Percentiles rank a stretch among this genome's conserved stretches.
Evolutionary conservation across 305 asterid genomes (phyloP).

Genomic region (Ruellia speciosa): DNA sequence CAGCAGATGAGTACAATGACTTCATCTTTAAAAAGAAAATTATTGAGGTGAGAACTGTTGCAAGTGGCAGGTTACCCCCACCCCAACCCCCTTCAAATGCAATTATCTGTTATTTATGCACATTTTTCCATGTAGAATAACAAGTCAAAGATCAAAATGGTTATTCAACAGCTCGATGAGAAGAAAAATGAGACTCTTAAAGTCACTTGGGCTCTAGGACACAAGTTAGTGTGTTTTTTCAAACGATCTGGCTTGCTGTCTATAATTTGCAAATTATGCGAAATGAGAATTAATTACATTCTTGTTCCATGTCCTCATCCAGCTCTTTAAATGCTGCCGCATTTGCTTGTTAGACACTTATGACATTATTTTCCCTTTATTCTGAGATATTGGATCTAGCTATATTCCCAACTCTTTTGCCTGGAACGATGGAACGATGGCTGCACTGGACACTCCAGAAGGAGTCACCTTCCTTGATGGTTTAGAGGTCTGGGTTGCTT

Average conservation of each 20-base stretch:
- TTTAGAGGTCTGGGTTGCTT: constrained; percentile 92
- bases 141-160: constrained; percentile 89
- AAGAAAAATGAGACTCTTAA: constrained; percentile 91
- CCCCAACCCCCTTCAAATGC: background rate
- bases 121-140: constrained; percentile 54
- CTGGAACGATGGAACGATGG: constrained; percentile 91
- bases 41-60: constrained; percentile 59
- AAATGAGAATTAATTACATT: background rate
- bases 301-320: background rate
- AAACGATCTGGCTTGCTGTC: background rate
- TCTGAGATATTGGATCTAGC: constrained; percentile 96
- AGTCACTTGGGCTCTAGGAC: constrained; percentile 94
- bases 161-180: constrained; percentile 97
- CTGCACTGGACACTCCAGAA: constrained; percentile 90
- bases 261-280: constrained; percentile 4
- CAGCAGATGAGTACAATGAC: constrained; percentile 93
- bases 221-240: constrained; percentile 57
- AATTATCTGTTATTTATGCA: constrained; percentile 23
- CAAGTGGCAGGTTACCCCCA: constrained; percentile 12
- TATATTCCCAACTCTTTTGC: constrained; percentile 91
- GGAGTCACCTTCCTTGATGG: constrained; percentile 92
- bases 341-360: constrained; percentile 17
- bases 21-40: constrained; percentile 87
- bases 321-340: background rate
- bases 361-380: constrained; percentile 25